A percentile compares a stretch with the other conserved stretches of the same genome.
phyloP scores from a whole-genome alignment of 495 filamentous ascomycete species.

The Cercophora scortea region DNA sequence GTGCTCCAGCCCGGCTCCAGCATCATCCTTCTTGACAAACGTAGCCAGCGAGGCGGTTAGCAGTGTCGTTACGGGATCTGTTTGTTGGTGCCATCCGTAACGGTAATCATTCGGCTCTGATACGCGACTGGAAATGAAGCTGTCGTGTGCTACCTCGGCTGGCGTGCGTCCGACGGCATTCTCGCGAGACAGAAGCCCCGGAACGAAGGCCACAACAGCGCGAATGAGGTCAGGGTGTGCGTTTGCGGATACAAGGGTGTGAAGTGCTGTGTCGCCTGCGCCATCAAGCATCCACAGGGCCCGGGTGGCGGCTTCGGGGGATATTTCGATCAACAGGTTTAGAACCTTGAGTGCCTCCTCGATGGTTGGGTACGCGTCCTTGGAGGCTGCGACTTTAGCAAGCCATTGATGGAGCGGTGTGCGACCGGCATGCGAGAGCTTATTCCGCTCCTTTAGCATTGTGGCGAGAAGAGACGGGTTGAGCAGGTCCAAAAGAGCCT shows the following conservation, averaged over 20 bases:
- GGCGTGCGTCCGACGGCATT: constrained; percentile 66
- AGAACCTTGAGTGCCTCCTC: constrained; percentile 20
- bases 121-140: constrained; percentile 27
- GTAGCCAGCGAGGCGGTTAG: not conserved
- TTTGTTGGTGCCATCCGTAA: not conserved
- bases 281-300: constrained; percentile 58
- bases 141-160: constrained; percentile 52
- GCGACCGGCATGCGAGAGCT: constrained; percentile 21
- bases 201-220: constrained; percentile 46
- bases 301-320: constrained; percentile 24
- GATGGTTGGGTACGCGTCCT: not conserved
- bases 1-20: not conserved
- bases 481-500: constrained; percentile 43
- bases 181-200: constrained; percentile 54
- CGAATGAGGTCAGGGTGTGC: constrained; percentile 27
- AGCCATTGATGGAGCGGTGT: constrained; percentile 36
- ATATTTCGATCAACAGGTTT: constrained; percentile 42
- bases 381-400: not conserved
- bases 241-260: constrained; percentile 41
- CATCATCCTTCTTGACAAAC: not conserved
- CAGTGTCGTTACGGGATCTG: not conserved
- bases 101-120: not conserved
- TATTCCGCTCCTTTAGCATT: constrained; percentile 33
- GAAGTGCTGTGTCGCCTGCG: constrained; percentile 58
- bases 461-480: constrained; percentile 35